Percentiles rank a stretch among this genome's conserved stretches.
Evolutionary conservation across 306 rosid species (phyloP).

Genomic region (Vicia sativa): DNA sequence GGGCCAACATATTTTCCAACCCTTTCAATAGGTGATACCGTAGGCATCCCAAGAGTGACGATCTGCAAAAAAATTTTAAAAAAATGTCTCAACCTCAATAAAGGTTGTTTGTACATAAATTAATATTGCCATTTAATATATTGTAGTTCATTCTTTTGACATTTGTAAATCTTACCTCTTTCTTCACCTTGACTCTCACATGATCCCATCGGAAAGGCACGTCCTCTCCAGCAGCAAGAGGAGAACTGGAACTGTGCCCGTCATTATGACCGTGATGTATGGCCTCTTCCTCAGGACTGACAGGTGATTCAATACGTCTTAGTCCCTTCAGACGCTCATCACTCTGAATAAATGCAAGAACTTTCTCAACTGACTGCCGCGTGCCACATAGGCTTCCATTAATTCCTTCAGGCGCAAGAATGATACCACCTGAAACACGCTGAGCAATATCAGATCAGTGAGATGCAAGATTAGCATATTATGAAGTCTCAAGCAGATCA

Average conservation of each 20-base stretch:
- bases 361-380: slow-evolving; percentile 71
- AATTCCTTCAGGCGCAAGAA: slow-evolving; percentile 90
- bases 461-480: slow-evolving; percentile 37
- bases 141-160: slow-evolving; percentile 6
- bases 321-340: slow-evolving; percentile 65
- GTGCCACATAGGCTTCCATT: slow-evolving; percentile 94
- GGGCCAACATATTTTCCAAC: slow-evolving; percentile 86
- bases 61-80: slow-evolving; percentile 54
- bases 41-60: slow-evolving; percentile 93
- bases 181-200: slow-evolving; percentile 95
- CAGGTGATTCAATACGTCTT: slow-evolving; percentile 80
- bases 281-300: slow-evolving; percentile 94
- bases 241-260: slow-evolving; percentile 75
- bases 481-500: slow-evolving; percentile 24
- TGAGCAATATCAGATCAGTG: slow-evolving; percentile 75
- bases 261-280: slow-evolving; percentile 85
- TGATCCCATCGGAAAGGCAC: slow-evolving; percentile 95
- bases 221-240: slow-evolving; percentile 95
- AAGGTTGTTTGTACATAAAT: neutral
- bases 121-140: slow-evolving; percentile 18
- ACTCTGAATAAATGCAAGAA: slow-evolving; percentile 69
- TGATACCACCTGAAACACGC: slow-evolving; percentile 95
- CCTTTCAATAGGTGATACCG: slow-evolving; percentile 69
- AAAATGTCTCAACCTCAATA: slow-evolving; percentile 2
- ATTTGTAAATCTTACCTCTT: slow-evolving; percentile 60